A percentile compares a stretch with the other conserved stretches of the same genome.
phyloP scores from a whole-genome alignment of 2,329 filamentous ascomycete species.

The Acephala macrosclerotiorum region DNA sequence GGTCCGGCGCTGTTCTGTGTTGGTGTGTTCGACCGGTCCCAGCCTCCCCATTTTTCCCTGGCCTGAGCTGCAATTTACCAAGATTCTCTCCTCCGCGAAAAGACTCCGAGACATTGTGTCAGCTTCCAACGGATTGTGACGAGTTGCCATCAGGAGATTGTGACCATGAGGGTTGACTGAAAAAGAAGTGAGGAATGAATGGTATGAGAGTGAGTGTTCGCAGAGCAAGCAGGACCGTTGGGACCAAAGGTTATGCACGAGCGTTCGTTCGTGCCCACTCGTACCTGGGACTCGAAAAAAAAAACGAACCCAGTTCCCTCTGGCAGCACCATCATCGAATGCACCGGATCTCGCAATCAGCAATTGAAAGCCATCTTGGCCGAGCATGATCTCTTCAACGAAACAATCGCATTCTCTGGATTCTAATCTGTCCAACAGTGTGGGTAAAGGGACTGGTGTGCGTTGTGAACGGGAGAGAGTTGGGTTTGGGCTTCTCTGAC shows the following conservation, averaged over 20 bases:
- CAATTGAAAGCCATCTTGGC: conserved; percentile 26
- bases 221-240: not conserved
- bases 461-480: conserved; percentile 5
- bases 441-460: conserved; percentile 15
- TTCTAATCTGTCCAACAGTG: not conserved
- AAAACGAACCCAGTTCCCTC: not conserved
- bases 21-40: not conserved
- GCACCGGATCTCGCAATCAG: not conserved
- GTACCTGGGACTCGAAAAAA: conserved; percentile 2
- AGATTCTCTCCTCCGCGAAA: not conserved
- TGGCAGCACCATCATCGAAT: conserved; percentile 4
- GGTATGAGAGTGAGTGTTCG: not conserved
- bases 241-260: not conserved
- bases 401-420: conserved; percentile 20
- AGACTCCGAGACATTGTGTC: not conserved
- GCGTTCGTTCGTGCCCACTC: conserved; percentile 2
- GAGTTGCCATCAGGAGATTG: too few species aligned
- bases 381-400: conserved; percentile 35
- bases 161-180: not conserved
- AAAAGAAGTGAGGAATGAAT: not conserved
- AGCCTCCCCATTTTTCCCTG: conserved; percentile 6
- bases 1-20: not conserved
- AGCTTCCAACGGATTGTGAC: too few species aligned
- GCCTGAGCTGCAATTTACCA: conserved; percentile 1
- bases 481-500: conserved; percentile 4